phyloP scores from a whole-genome alignment of 2,329 filamentous ascomycete species.

The Curvularia lunata region DNA sequence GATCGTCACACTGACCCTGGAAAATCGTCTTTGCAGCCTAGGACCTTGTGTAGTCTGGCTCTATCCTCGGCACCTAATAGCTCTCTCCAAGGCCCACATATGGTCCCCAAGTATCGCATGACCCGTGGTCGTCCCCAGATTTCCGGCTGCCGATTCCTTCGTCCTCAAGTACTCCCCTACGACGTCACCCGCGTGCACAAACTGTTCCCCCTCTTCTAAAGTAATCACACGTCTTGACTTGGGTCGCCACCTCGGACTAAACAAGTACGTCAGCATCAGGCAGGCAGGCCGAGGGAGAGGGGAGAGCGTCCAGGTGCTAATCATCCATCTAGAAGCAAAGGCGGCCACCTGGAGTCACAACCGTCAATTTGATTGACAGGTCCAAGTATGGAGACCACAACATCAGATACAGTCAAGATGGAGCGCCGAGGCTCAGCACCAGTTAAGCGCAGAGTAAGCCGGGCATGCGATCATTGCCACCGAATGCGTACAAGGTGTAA shows the following conservation, averaged over 20 bases:
- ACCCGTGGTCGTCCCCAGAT: conserved; percentile 36
- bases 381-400: conserved; percentile 36
- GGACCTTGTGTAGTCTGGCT: conserved; percentile 34
- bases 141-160: conserved; percentile 34
- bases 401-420: conserved; percentile 36
- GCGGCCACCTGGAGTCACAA: conserved; percentile 8
- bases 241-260: conserved; percentile 7
- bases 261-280: conserved; percentile 12
- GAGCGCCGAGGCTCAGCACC: conserved; percentile 59
- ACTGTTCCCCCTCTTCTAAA: conserved; percentile 5
- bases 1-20: conserved; percentile 42
- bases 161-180: conserved; percentile 14
- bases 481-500: conserved; percentile 94
- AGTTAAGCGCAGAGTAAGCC: conserved; percentile 84
- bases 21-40: conserved; percentile 32
- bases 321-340: conserved; percentile 12
- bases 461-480: conserved; percentile 95
- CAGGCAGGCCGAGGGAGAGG: not conserved
- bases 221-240: not conserved
- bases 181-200: conserved; percentile 7
- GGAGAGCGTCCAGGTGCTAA: conserved; percentile 6
- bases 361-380: conserved; percentile 12
- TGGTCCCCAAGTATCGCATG: conserved; percentile 47
- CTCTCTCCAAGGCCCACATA: conserved; percentile 45
- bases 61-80: conserved; percentile 39